Conservation (phyloP, 225 moss, liverwort and hornwort genomes). For the Neckera pumila region DNA sequence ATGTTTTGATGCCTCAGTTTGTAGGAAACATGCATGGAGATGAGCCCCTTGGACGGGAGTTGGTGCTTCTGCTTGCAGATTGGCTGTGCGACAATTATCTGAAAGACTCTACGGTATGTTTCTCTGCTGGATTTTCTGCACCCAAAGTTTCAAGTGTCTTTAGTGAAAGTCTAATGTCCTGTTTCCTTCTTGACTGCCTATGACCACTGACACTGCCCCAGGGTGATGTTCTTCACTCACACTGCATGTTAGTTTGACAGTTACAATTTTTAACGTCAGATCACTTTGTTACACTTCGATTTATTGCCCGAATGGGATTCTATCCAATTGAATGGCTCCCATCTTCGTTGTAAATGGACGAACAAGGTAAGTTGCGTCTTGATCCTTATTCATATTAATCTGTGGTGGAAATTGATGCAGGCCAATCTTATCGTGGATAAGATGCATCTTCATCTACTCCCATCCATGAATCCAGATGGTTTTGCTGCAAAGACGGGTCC, state of each 20-base stretch:
- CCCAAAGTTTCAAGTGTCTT: neutral
- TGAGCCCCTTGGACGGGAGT: conserved; percentile 87
- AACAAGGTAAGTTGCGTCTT: neutral
- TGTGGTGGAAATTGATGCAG: conserved; percentile 33
- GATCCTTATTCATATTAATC: neutral
- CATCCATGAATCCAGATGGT: conserved; percentile 92
- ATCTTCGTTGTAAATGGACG: neutral
- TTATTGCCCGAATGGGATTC: neutral
- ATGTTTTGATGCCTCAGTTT: conserved; percentile 39
- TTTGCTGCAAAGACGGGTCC: conserved; percentile 26
- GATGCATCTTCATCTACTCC: conserved; percentile 84
- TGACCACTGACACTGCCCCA: neutral
- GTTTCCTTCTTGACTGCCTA: neutral
- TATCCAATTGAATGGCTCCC: neutral
- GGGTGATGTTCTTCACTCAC: neutral
- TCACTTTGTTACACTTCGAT: neutral
- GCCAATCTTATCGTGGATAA: conserved; percentile 70
- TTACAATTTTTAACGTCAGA: neutral
- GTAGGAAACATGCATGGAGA: conserved; percentile 96
- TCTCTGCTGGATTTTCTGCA: neutral
- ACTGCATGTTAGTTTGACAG: neutral
- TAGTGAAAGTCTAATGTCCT: neutral
- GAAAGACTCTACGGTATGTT: conserved; percentile 40
- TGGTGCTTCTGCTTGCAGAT: conserved; percentile 66
- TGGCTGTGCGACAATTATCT: conserved; percentile 84